Evolutionary conservation across 2,329 filamentous ascomycete genomes (phyloP), one percentile per base, ranked within the genome.

Genomic region (Exophiala oligosperma): DNA sequence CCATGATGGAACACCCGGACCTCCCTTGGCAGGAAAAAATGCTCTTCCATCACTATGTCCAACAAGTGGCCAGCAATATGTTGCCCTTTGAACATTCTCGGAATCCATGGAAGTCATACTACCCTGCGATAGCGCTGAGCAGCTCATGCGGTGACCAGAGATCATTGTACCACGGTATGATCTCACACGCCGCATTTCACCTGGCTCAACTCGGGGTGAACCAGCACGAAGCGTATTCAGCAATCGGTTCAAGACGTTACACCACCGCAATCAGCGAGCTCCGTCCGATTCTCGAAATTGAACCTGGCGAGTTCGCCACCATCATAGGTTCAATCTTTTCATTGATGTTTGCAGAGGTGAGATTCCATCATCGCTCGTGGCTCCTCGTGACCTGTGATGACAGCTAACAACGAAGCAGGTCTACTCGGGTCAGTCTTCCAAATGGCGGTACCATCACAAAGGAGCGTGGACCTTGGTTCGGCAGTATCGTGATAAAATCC

Each of bases 41-140:
- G 23, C 52, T 65, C 8, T 66, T 66, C 49, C 49, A 63, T 37
- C 64, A 66, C 44, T 66, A 66, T 49, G 56, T 62, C 23, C 40
- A 53, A 23, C 56, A 64, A 35, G 64, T 66, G 5, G 60, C 60
- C 12, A 47, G 53, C 24, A 56, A 61, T 37, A 66, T 66, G 64
- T 64, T 66, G 59, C 64, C 64, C 14, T 60, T 66, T 50, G 60
- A 61, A 17, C 64, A 66, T 63, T 52, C 62, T 2, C 44, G 54
- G 17, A 66, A 66, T 24, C 64, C 64, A 1, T 66, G 64, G 64
- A 63, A 59, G 46, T 56, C 49, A 23, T 60, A 57, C 26, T 66
- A 66, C 40, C 64, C 64, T 23, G 55, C 62, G 12, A 44, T 58
- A n/a, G 60, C 64, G 2, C 28, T 64, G 32, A 47, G 57, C 7